phyloP scores from a whole-genome alignment of 2,329 filamentous ascomycete species.

The Stemphylium vesicarium region DNA sequence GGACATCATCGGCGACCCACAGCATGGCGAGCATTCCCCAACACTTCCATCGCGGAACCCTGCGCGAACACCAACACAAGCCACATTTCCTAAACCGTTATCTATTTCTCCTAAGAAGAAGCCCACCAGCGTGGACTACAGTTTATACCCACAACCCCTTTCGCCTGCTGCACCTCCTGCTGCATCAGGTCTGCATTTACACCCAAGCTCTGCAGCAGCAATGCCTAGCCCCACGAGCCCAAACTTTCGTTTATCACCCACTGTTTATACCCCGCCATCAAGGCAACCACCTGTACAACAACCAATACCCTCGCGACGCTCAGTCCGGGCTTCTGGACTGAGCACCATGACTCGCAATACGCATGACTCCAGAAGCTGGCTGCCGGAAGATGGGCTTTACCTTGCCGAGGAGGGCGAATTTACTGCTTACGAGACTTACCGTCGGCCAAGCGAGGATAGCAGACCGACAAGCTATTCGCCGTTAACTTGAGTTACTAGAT shows the following conservation, averaged over 20 bases:
- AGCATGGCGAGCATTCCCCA: conserved; percentile 9
- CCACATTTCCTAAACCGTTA: conserved; percentile 10
- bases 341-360: conserved; percentile 23
- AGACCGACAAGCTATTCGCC: conserved; percentile 34
- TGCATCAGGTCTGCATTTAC: conserved; percentile 18
- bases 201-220: conserved; percentile 27
- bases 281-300: conserved; percentile 1
- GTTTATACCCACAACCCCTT: conserved; percentile 18
- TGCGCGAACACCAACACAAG: conserved; percentile 20
- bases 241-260: conserved; percentile 27
- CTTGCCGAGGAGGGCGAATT: conserved; percentile 28
- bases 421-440: conserved; percentile 25
- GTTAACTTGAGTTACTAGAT: conserved; percentile 10
- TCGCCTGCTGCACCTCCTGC: conserved; percentile 21
- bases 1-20: conserved; percentile 32
- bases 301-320: neutral
- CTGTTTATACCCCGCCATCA: conserved; percentile 30
- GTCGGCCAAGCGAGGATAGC: conserved; percentile 17
- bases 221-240: conserved; percentile 23
- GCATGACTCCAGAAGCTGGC: conserved; percentile 29
- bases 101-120: conserved; percentile 15
- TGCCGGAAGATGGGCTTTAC: conserved; percentile 33
- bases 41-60: neutral
- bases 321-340: conserved; percentile 19
- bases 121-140: conserved; percentile 1